Percentiles rank a stretch among this genome's conserved stretches.
Evolutionary conservation across 2,329 filamentous ascomycete species (phyloP).

Genomic region (Apiospora rasikravindrae): DNA sequence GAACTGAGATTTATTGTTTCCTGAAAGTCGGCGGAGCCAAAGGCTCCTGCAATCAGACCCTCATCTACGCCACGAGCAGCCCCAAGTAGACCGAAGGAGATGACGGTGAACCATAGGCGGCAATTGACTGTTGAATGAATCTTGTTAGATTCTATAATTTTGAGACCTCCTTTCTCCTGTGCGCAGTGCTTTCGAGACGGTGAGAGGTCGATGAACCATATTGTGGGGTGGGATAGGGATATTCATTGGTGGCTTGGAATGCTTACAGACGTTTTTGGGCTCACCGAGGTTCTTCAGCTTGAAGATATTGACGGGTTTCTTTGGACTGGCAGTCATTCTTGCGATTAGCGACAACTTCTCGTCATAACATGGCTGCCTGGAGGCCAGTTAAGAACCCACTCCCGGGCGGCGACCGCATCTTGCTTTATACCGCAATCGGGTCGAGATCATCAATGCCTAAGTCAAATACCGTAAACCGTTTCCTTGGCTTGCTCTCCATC

Average conservation of each 20-base stretch:
- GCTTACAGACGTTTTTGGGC: conserved; percentile 65
- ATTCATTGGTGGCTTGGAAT: neutral
- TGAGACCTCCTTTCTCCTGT: neutral
- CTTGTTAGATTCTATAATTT: neutral
- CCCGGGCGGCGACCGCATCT: neutral
- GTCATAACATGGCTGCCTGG: neutral
- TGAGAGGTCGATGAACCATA: neutral
- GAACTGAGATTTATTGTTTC: conserved; percentile 60
- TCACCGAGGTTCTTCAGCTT: conserved; percentile 66
- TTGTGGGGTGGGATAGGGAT: neutral
- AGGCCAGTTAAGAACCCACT: neutral
- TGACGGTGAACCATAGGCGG: conserved; percentile 77
- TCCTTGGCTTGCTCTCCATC: neutral
- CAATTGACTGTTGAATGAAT: conserved; percentile 61
- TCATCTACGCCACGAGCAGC: conserved; percentile 82
- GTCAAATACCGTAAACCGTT: neutral
- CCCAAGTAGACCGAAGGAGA: conserved; percentile 77
- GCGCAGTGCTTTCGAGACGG: neutral
- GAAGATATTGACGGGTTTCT: conserved; percentile 61
- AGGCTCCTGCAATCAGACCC: conserved; percentile 75
- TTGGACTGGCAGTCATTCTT: conserved; percentile 38
- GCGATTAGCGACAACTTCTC: neutral
- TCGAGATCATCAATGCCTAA: neutral
- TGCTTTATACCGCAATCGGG: neutral
- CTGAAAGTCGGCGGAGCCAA: conserved; percentile 70